These are phyloP conservation scores for Populus simonii DNA, from an alignment of 345 rosid genomes.

Conservation along the genomic window DNA sequence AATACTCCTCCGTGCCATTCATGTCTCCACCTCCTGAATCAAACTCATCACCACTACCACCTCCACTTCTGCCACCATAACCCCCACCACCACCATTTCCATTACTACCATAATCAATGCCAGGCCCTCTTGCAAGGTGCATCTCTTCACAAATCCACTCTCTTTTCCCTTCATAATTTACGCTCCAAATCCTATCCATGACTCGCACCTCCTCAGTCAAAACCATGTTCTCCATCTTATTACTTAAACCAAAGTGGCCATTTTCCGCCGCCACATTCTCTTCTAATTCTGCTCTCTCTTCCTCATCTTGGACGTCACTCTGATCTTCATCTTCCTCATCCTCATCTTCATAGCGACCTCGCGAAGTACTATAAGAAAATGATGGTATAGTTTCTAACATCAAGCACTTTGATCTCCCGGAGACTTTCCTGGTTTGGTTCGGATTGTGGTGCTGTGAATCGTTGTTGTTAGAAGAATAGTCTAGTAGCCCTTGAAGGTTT, in stretches of 20 bases:
- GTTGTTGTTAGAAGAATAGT: slow-evolving; percentile 26
- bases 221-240: slow-evolving; percentile 10
- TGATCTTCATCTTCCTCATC: slow-evolving; percentile 8
- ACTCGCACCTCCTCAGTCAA: slow-evolving; percentile 17
- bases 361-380: slow-evolving; percentile 29
- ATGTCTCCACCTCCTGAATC: slow-evolving; percentile 28
- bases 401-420: slow-evolving; percentile 27
- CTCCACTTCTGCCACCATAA: slow-evolving; percentile 14
- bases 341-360: slow-evolving; percentile 16
- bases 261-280: slow-evolving; percentile 1
- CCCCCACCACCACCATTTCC: slow-evolving; percentile 16
- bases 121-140: slow-evolving; percentile 45
- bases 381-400: slow-evolving; percentile 52
- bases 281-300: slow-evolving; percentile 16
- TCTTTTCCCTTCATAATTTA: slow-evolving; percentile 19
- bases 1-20: slow-evolving; percentile 42
- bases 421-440: slow-evolving; percentile 18
- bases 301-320: slow-evolving; percentile 18
- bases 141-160: slow-evolving; percentile 25
- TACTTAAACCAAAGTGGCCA: not conserved
- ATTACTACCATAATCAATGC: slow-evolving; percentile 21
- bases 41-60: slow-evolving; percentile 26
- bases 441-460: not conserved
- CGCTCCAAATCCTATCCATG: slow-evolving; percentile 12
- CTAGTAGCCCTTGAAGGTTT: slow-evolving; percentile 45